A percentile compares a stretch with the other conserved stretches of the same genome.
Evolutionary conservation across 169 alveolate genomes (phyloP).

Genomic region (Plasmodium ovale): DNA sequence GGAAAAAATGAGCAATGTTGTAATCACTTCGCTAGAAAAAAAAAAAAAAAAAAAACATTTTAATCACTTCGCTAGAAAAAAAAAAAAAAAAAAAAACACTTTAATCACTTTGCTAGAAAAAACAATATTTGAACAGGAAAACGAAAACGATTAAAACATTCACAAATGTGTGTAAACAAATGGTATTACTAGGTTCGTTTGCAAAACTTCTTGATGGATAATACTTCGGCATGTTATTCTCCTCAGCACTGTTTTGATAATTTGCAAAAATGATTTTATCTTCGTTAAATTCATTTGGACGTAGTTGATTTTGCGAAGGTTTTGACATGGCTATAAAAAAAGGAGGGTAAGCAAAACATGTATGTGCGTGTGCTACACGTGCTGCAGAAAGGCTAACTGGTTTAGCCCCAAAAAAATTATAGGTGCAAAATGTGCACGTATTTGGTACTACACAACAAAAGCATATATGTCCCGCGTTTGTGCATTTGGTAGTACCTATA

Average conservation of each 20-base stretch:
- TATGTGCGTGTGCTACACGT: too few species aligned
- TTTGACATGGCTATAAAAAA: constrained; percentile 9
- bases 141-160: neutral
- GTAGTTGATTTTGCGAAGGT: constrained; percentile 11
- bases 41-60: too few species aligned
- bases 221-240: constrained; percentile 29
- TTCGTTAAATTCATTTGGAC: constrained; percentile 14
- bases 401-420: too few species aligned
- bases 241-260: constrained; percentile 23
- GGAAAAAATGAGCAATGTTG: constrained; percentile 1
- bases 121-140: too few species aligned
- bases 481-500: constrained; percentile 23
- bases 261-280: constrained; percentile 22
- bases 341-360: neutral
- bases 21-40: too few species aligned
- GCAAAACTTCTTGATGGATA: constrained; percentile 18
- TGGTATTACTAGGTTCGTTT: constrained; percentile 13
- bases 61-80: too few species aligned
- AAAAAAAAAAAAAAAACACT: too few species aligned
- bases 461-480: too few species aligned
- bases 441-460: too few species aligned
- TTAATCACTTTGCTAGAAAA: too few species aligned
- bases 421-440: too few species aligned
- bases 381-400: too few species aligned
- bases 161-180: neutral